Evolutionary conservation across 106 monocot species (phyloP).

Genomic region (Acorus gramineus): DNA sequence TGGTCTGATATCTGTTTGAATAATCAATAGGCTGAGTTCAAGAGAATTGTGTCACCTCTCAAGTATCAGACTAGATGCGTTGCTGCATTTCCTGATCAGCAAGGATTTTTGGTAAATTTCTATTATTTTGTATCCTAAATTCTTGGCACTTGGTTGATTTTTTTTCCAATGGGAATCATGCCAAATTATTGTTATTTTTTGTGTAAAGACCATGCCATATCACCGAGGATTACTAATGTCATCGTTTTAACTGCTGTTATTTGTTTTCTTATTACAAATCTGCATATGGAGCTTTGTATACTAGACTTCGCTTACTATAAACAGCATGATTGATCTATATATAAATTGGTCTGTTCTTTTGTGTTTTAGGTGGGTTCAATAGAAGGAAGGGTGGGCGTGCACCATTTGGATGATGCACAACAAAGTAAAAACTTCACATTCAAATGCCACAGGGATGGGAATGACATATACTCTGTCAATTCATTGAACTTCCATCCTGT

Average conservation of each 20-base stretch:
- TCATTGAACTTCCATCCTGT: constrained; percentile 96
- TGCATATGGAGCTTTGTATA: no score
- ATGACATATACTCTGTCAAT: constrained; percentile 93
- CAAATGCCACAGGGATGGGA: constrained; percentile 92
- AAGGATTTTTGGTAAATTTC: constrained; percentile 79
- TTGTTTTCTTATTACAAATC: no score
- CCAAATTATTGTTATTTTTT: background rate
- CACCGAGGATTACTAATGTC: no score
- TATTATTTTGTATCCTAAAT: background rate
- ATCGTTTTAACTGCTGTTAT: no score
- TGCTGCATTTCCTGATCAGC: constrained; percentile 99
- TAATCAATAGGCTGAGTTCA: constrained; percentile 62
- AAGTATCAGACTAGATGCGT: constrained; percentile 96
- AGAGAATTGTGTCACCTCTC: constrained; percentile 75
- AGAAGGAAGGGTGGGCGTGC: constrained; percentile 95
- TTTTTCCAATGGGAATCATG: background rate
- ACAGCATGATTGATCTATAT: no score
- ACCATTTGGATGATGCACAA: constrained; percentile 85
- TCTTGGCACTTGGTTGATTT: background rate
- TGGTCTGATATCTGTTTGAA: constrained; percentile 3
- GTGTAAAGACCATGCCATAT: background rate
- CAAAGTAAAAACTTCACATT: constrained; percentile 98
- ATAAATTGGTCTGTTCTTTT: background rate
- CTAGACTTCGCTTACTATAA: no score
- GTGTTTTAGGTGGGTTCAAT: constrained; percentile 80